These are phyloP conservation scores for Candida pseudoviswanathii DNA, from an alignment of 1,139 yeast species.

Conservation along the genomic window DNA sequence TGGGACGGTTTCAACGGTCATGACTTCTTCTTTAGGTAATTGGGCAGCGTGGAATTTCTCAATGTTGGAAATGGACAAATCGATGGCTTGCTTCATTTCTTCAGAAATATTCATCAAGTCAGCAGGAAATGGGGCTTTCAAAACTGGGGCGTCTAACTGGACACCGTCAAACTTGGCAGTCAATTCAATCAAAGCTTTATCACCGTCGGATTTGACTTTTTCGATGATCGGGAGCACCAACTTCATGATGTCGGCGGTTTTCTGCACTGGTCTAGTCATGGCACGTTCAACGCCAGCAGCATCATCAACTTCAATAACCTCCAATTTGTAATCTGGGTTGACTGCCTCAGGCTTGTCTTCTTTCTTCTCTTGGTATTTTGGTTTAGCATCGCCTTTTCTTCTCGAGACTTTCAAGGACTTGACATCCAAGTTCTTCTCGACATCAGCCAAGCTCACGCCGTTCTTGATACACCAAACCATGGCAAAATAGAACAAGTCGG, in stretches of 20 bases:
- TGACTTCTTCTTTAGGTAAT: conserved; percentile 62
- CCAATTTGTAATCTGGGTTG: conserved; percentile 54
- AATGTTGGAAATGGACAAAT: conserved; percentile 84
- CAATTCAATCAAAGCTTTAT: conserved; percentile 79
- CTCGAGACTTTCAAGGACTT: conserved; percentile 87
- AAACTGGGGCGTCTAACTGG: conserved; percentile 64
- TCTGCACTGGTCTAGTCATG: conserved; percentile 86
- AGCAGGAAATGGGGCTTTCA: conserved; percentile 84
- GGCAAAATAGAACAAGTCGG: conserved; percentile 90
- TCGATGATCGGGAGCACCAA: conserved; percentile 88
- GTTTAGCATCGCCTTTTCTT: conserved; percentile 95
- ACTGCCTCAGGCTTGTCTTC: neutral
- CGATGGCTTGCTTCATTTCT: conserved; percentile 84
- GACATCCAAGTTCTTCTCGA: conserved; percentile 80
- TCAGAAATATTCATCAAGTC: conserved; percentile 73
- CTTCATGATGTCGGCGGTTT: conserved; percentile 88
- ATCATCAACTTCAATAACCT: conserved; percentile 52
- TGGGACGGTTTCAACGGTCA: conserved; percentile 90
- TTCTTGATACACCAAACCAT: conserved; percentile 81
- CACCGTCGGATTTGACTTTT: conserved; percentile 76
- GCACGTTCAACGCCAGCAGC: conserved; percentile 56
- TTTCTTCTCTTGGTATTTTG: conserved; percentile 45
- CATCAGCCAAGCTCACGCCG: conserved; percentile 78
- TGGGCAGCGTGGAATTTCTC: conserved; percentile 95
- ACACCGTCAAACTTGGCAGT: conserved; percentile 93